Percentiles rank a stretch among this genome's conserved stretches.
phyloP scores from a whole-genome alignment of 352 stramenopile genomes.

The Pythium volutum region DNA sequence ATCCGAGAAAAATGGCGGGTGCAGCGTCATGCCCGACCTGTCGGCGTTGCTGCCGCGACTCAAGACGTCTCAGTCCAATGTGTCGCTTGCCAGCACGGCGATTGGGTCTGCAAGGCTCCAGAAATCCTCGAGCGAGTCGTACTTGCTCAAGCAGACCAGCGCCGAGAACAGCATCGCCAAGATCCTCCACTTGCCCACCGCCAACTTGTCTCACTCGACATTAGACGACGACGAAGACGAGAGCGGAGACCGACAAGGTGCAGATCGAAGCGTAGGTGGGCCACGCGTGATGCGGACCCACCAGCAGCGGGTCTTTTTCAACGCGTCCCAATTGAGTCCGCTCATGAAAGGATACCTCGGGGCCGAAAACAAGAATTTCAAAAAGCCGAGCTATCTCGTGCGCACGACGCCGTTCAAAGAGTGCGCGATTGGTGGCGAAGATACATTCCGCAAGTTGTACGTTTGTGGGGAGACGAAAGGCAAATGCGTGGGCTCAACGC shows the following conservation, averaged over 20 bases:
- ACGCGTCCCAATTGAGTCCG: slow-evolving; percentile 74
- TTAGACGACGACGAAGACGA: background rate
- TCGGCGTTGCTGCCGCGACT: slow-evolving; percentile 27
- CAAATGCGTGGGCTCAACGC: background rate
- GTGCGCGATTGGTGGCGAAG: slow-evolving; percentile 73
- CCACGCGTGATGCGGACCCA: slow-evolving; percentile 41
- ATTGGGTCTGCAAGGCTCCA: slow-evolving; percentile 9
- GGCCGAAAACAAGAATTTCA: slow-evolving; percentile 50
- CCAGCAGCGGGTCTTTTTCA: slow-evolving; percentile 70
- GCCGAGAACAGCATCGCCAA: slow-evolving; percentile 61
- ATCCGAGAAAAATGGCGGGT: background rate
- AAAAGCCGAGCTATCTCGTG: slow-evolving; percentile 68
- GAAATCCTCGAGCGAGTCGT: slow-evolving; percentile 51
- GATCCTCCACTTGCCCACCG: slow-evolving; percentile 35
- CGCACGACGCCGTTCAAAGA: slow-evolving; percentile 68
- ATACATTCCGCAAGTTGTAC: slow-evolving; percentile 79
- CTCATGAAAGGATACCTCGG: slow-evolving; percentile 78
- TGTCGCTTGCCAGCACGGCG: background rate
- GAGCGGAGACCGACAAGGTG: background rate
- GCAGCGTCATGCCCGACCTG: slow-evolving; percentile 22
- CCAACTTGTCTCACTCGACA: background rate
- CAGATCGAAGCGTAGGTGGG: background rate
- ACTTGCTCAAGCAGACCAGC: slow-evolving; percentile 41
- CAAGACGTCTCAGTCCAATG: slow-evolving; percentile 13
- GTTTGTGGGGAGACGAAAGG: slow-evolving; percentile 8